Evolutionary conservation across 1,284 basidiomycete species (phyloP).

Genomic region (Tausonia pullulans): DNA sequence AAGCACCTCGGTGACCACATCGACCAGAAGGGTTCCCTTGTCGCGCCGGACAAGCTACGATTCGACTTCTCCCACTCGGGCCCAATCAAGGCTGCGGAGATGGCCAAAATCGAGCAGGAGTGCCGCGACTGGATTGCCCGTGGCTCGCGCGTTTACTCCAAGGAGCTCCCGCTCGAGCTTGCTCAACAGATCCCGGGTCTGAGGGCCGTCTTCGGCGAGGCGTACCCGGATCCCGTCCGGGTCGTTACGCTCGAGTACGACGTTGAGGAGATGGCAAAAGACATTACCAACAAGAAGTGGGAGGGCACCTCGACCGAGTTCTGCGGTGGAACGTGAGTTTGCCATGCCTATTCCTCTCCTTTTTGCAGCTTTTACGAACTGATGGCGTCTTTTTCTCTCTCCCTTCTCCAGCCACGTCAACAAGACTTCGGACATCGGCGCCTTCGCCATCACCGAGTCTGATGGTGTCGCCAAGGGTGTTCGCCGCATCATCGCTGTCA

Average conservation of each 20-base stretch:
- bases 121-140: slow-evolving; percentile 80
- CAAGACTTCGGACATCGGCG: slow-evolving; percentile 91
- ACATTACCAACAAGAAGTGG: slow-evolving; percentile 86
- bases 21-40: slow-evolving; percentile 95
- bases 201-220: slow-evolving; percentile 93
- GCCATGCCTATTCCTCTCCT: neutral
- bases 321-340: slow-evolving; percentile 86
- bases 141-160: slow-evolving; percentile 78
- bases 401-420: slow-evolving; percentile 59
- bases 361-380: neutral
- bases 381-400: slow-evolving; percentile 5
- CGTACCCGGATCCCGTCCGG: slow-evolving; percentile 93
- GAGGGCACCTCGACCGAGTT: slow-evolving; percentile 84
- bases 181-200: slow-evolving; percentile 85
- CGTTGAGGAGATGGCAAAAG: slow-evolving; percentile 71
- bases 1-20: slow-evolving; percentile 93
- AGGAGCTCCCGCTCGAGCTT: slow-evolving; percentile 69
- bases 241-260: slow-evolving; percentile 84
- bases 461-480: slow-evolving; percentile 97
- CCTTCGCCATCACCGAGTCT: slow-evolving; percentile 89
- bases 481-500: slow-evolving; percentile 85
- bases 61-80: slow-evolving; percentile 99
- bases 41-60: slow-evolving; percentile 86
- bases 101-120: slow-evolving; percentile 72
- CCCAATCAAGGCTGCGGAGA: slow-evolving; percentile 60